Conservation (phyloP, 192 early-diverging fungal species). For the Podila epicladia region DNA sequence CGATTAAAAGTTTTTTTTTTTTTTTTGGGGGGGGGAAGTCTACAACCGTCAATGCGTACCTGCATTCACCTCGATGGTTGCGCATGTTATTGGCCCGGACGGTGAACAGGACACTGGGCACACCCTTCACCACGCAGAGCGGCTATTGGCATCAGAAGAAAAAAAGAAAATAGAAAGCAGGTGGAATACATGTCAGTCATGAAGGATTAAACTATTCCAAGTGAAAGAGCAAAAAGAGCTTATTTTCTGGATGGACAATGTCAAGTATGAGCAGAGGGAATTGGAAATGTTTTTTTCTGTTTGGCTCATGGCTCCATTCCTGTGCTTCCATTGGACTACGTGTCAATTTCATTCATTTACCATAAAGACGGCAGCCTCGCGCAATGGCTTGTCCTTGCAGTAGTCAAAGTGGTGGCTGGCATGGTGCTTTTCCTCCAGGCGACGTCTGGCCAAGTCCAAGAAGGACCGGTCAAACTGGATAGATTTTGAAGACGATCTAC, state of each 20-base stretch:
- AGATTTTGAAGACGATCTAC: not conserved
- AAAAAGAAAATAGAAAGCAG: not conserved
- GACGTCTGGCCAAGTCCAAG: slow-evolving; percentile 22
- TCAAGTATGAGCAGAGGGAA: not conserved
- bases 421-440: slow-evolving; percentile 19
- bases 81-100: slow-evolving; percentile 71
- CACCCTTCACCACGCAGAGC: slow-evolving; percentile 69
- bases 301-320: too few species aligned
- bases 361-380: slow-evolving; percentile 45
- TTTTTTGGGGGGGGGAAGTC: not conserved
- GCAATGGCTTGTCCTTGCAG: slow-evolving; percentile 39
- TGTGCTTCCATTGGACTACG: too few species aligned
- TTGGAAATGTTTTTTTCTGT: not conserved
- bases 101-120: slow-evolving; percentile 81
- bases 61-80: slow-evolving; percentile 84
- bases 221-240: not conserved
- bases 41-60: slow-evolving; percentile 42
- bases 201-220: not conserved
- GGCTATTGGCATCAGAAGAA: slow-evolving; percentile 43
- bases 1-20: not conserved
- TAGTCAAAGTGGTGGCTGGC: slow-evolving; percentile 43
- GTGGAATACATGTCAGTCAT: too few species aligned
- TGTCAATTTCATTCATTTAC: slow-evolving; percentile 10
- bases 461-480: slow-evolving; percentile 33
- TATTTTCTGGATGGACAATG: too few species aligned